Conservation (phyloP, 202 grass and related monocot genomes). For the Schoenoplectus triqueter region DNA sequence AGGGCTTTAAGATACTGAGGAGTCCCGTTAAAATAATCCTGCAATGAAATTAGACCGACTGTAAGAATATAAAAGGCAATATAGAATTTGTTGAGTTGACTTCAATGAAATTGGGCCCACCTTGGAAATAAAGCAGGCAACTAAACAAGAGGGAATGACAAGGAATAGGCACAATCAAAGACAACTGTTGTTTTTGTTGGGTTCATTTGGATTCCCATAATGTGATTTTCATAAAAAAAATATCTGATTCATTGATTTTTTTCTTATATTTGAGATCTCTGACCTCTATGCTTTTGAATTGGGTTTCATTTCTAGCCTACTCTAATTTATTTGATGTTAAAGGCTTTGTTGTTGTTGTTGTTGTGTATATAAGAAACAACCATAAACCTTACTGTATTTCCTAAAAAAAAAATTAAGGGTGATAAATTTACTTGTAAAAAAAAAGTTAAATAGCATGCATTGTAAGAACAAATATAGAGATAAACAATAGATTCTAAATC, state of each 20-base stretch:
- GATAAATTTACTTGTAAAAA: not conserved
- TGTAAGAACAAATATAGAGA: not conserved
- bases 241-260: not conserved
- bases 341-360: no score
- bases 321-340: no score
- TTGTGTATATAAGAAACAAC: slow-evolving; percentile 3
- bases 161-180: slow-evolving; percentile 1
- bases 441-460: not conserved
- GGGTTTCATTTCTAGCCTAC: no score
- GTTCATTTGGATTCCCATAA: slow-evolving; percentile 14
- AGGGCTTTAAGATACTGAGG: slow-evolving; percentile 80
- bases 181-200: not conserved
- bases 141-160: not conserved
- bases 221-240: not conserved
- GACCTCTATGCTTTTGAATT: no score
- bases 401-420: not conserved
- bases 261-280: no score
- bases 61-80: not conserved
- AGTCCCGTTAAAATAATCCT: slow-evolving; percentile 92
- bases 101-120: not conserved
- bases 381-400: not conserved
- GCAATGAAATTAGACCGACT: slow-evolving; percentile 7
- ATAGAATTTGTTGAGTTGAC: not conserved
- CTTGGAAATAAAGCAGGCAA: slow-evolving; percentile 16
- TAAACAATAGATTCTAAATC: not conserved